Base-by-base conservation (phyloP, 129 eudicot species). In the Artemisia argyi region DNA sequence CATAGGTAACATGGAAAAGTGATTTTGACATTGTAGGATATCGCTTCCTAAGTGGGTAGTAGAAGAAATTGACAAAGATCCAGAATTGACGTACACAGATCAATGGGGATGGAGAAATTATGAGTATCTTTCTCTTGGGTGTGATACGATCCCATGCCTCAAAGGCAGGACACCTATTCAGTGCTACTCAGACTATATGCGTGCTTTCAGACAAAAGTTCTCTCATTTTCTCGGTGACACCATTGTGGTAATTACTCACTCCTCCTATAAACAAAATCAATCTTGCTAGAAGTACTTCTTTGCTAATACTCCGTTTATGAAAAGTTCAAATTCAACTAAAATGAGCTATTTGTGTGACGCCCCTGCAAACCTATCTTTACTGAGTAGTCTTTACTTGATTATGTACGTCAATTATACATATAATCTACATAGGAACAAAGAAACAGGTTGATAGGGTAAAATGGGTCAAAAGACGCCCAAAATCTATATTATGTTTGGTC, bases 61-160 rank as follows among this genome's bases (percentile, higher is more conserved):
- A 32, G 97, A 20, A 20, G 22, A 20, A 20, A 20, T 90, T 35
- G 79, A 88, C 32, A 85, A 85, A 65, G 91, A 95, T 59, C 94
- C 89, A 7, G 96, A 95, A 49, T 84, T 95, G 55, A 96, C 91
- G 4, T 95, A 95, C 78, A 95, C 97, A 20, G 97, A 90, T 81
- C 96, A 88, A 81, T 95, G 96, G 97, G 96, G 97, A n/a, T 77
- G 91, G 64, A 90, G 99, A 69, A 95, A 95, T 19, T 83, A 79
- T 52, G 99, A 95, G 66, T 95, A 88, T 66, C 42, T 95, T 0
- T 95, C 99, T 7, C 96, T 95, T 58, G 94, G 96, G 44, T 79
- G 85, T 62, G 99, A 90, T 63, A 86, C 85, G 1, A 76, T 95
- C 10, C 96, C 99, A 7, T 94, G 85, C 6, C 85, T 90, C 56